Conservation (phyloP, 495 filamentous ascomycete species). For the Astrothelium macrocarpum region DNA sequence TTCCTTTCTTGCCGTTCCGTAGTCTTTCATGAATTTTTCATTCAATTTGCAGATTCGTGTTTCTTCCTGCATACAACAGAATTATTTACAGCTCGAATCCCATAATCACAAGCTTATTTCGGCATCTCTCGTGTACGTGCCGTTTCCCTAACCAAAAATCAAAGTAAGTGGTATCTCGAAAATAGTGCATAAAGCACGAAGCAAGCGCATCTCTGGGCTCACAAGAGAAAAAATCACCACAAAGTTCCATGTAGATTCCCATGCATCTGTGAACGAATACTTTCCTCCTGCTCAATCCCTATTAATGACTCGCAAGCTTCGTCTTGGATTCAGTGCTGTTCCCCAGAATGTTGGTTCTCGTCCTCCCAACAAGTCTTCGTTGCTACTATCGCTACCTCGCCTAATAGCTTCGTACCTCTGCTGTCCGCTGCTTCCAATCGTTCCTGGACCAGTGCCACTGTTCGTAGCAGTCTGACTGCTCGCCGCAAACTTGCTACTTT, state of each 20-base stretch:
- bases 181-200: not conserved
- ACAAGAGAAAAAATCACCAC: not conserved
- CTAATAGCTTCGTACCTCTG: conserved; percentile 14
- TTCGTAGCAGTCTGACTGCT: conserved; percentile 13
- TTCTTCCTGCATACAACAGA: not conserved
- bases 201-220: not conserved
- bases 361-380: conserved; percentile 50
- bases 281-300: conserved; percentile 23
- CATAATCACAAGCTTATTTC: not conserved
- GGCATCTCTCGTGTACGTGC: not conserved
- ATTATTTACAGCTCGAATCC: not conserved
- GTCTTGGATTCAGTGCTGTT: conserved; percentile 59
- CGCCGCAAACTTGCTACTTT: not conserved
- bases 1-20: not conserved
- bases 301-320: conserved; percentile 67
- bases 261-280: not conserved
- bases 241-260: not conserved
- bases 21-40: not conserved
- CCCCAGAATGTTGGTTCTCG: conserved; percentile 63
- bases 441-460: not conserved
- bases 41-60: not conserved
- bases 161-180: not conserved
- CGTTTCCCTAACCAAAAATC: not conserved
- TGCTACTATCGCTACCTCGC: conserved; percentile 29
- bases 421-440: not conserved